Evolutionary conservation across 139 green algal species (phyloP).

Genomic region (Chlamydomonas sp.): DNA sequence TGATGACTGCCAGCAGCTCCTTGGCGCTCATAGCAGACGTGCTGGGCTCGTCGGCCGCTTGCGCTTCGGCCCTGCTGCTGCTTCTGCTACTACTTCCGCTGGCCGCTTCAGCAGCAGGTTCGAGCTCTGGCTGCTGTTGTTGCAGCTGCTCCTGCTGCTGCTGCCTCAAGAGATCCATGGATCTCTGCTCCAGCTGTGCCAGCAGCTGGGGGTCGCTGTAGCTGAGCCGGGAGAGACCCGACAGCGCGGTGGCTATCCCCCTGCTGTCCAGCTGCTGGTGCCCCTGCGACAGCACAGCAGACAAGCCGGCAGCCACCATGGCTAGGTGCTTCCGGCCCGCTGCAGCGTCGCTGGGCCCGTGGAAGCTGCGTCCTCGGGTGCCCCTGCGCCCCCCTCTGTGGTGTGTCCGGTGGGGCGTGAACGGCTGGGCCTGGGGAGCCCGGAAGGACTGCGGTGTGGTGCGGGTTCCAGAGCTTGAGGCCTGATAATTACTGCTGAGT

Average conservation of each 20-base stretch:
- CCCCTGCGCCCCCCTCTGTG: too few relatives aligned
- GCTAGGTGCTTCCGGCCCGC: neutral
- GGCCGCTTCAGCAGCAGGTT: neutral
- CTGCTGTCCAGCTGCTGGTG: neutral
- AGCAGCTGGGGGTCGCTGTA: constrained; percentile 4
- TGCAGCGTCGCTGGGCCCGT: neutral
- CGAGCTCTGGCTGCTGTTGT: too few relatives aligned
- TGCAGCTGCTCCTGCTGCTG: too few relatives aligned
- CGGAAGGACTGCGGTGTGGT: too few relatives aligned
- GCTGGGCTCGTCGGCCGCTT: neutral
- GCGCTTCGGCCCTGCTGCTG: neutral
- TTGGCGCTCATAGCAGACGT: neutral
- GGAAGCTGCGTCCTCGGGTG: too few relatives aligned
- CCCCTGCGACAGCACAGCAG: neutral
- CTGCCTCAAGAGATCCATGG: neutral
- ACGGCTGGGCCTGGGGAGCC: too few relatives aligned
- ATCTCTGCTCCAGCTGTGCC: constrained; percentile 1
- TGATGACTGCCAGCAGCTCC: neutral
- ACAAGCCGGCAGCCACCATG: neutral
- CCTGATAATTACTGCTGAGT: neutral
- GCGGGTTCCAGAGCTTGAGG: neutral
- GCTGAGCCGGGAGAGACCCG: neutral
- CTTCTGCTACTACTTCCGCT: neutral
- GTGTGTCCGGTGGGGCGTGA: too few relatives aligned
- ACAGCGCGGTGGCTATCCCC: neutral